Evolutionary conservation across 1,284 basidiomycete species (phyloP).

Genomic region (Moesziomyces sp.): DNA sequence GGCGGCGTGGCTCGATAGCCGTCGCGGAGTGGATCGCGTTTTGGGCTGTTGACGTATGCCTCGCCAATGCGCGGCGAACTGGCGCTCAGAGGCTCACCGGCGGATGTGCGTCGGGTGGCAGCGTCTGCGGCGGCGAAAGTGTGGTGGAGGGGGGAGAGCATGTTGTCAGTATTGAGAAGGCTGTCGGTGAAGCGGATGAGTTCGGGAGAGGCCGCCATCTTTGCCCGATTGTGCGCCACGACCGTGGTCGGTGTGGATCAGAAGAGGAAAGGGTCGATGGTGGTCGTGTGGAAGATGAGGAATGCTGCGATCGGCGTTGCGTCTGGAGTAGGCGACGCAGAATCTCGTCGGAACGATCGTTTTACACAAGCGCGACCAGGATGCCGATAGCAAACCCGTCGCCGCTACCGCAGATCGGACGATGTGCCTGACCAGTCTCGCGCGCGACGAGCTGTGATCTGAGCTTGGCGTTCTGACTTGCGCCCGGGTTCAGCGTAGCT

Average conservation of each 20-base stretch:
- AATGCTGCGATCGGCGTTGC: too few species aligned
- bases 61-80: slow-evolving; percentile 53
- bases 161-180: slow-evolving; percentile 55
- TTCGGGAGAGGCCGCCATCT: slow-evolving; percentile 48
- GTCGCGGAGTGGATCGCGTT: slow-evolving; percentile 53
- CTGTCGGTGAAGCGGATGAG: slow-evolving; percentile 49
- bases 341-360: too few species aligned
- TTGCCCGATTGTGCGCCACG: slow-evolving; percentile 1
- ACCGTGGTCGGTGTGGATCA: background rate
- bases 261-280: background rate
- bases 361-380: too few species aligned
- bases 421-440: background rate
- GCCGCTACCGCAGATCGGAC: too few species aligned
- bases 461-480: too few species aligned
- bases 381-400: too few species aligned
- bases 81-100: slow-evolving; percentile 41
- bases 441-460: background rate
- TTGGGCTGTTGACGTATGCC: slow-evolving; percentile 52
- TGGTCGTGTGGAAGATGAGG: slow-evolving; percentile 6
- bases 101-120: slow-evolving; percentile 37
- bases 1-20: slow-evolving; percentile 51
- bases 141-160: slow-evolving; percentile 48
- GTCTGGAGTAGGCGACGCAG: too few species aligned
- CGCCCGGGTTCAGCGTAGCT: too few species aligned
- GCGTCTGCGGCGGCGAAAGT: slow-evolving; percentile 34